phyloP scores from a whole-genome alignment of 78 protist genomes.

The Dictyostelium citrinum region DNA sequence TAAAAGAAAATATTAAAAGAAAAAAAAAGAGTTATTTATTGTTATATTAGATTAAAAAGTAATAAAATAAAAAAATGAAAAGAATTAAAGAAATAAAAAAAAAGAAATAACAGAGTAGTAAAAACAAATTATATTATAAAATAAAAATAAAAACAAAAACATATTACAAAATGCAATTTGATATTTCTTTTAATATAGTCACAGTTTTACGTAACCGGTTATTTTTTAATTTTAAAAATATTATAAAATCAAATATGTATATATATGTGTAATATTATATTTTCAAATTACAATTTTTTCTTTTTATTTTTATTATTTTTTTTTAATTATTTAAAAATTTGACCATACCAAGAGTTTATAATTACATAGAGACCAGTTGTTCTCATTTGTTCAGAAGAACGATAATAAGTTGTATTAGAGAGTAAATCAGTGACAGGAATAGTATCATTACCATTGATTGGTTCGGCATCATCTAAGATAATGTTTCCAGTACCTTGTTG shows the following conservation, averaged over 20 bases:
- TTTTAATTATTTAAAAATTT: slow-evolving; percentile 86
- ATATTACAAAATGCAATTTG: no score
- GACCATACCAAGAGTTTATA: slow-evolving; percentile 85
- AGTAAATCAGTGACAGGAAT: slow-evolving; percentile 82
- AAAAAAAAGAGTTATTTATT: background rate
- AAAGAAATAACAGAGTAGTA: background rate
- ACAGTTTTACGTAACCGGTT: no score
- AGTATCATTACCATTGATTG: slow-evolving; percentile 79
- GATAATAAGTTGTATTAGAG: slow-evolving; percentile 49
- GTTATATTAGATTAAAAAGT: background rate
- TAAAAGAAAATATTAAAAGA: background rate
- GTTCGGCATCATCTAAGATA: slow-evolving; percentile 63
- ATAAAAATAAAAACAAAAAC: no score
- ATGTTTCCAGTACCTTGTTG: slow-evolving; percentile 64
- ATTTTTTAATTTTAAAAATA: no score
- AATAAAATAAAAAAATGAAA: background rate
- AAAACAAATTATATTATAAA: no score
- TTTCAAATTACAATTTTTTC: no score
- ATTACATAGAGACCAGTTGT: slow-evolving; percentile 80
- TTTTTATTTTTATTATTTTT: no score
- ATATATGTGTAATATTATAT: no score
- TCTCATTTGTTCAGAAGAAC: slow-evolving; percentile 74
- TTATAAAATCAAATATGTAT: no score
- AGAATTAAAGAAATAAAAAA: background rate
- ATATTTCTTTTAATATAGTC: no score